These are phyloP conservation scores for Cystobasidium ongulense DNA, from an alignment of 768 basidiomycete genomes.

Conservation along the genomic window DNA sequence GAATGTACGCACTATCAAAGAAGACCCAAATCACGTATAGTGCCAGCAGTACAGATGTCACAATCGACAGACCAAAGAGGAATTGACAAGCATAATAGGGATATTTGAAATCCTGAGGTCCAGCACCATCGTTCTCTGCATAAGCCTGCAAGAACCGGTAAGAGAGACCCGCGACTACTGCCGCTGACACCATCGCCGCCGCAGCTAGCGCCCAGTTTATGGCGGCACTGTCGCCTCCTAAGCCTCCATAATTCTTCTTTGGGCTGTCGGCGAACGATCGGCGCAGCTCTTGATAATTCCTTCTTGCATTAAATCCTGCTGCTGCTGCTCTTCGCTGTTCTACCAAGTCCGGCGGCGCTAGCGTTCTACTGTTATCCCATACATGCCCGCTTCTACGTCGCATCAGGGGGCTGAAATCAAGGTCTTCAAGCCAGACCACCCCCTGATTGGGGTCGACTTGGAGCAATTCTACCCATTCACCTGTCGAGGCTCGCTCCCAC, in stretches of 20 bases:
- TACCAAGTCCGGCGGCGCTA: too few species aligned
- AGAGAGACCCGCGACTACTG: background rate
- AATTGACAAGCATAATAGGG: background rate
- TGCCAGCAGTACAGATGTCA: background rate
- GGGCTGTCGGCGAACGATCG: background rate
- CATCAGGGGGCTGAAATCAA: too few species aligned
- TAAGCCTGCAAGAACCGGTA: background rate
- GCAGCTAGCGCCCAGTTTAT: background rate
- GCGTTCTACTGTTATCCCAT: too few species aligned
- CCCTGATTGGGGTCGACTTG: too few species aligned
- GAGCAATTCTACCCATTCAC: too few species aligned
- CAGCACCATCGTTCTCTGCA: background rate
- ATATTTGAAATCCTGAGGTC: background rate
- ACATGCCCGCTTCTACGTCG: too few species aligned
- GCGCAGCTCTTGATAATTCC: background rate
- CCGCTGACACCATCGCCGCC: background rate
- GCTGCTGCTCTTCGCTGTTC: too few species aligned
- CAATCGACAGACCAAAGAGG: background rate
- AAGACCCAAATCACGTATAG: constrained; percentile 9
- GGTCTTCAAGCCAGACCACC: too few species aligned
- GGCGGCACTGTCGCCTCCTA: background rate
- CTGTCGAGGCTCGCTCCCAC: too few species aligned
- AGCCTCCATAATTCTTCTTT: background rate
- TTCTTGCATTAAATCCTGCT: background rate
- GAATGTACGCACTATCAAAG: background rate